Conservation (phyloP, 495 filamentous ascomycete species). For the Neurospora africana region DNA sequence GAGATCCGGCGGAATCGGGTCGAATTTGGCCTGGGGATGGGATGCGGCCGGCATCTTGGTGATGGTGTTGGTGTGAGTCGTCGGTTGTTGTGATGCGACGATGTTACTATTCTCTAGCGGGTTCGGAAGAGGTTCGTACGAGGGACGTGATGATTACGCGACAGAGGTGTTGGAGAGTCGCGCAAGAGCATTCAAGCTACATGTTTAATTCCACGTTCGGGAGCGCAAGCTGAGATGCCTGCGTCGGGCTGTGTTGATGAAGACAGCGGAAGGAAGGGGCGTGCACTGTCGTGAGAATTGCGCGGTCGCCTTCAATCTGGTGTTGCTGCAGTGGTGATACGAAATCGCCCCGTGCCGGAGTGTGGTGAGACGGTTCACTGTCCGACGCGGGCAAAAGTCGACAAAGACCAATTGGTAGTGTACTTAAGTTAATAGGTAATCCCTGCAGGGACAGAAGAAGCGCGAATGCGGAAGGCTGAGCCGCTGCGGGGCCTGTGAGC, state of each 20-base stretch:
- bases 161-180: background rate
- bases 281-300: background rate
- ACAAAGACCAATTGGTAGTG: background rate
- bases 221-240: background rate
- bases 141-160: background rate
- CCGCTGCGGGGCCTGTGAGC: background rate
- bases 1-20: constrained; percentile 74
- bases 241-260: background rate
- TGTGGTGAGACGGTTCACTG: background rate
- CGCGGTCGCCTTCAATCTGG: background rate
- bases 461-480: background rate
- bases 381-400: background rate
- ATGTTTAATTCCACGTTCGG: background rate
- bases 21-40: constrained; percentile 62
- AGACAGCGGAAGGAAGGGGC: background rate
- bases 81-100: background rate
- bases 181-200: background rate
- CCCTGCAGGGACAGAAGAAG: background rate
- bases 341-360: background rate
- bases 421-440: no score
- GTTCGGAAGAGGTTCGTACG: background rate
- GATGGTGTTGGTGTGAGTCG: background rate
- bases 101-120: background rate
- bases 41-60: constrained; percentile 55
- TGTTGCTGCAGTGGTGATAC: background rate